A percentile compares a stretch with the other conserved stretches of the same genome.
phyloP scores from a whole-genome alignment of 1,139 yeast species.

The Hemisphaericaspora xylanilytica region DNA sequence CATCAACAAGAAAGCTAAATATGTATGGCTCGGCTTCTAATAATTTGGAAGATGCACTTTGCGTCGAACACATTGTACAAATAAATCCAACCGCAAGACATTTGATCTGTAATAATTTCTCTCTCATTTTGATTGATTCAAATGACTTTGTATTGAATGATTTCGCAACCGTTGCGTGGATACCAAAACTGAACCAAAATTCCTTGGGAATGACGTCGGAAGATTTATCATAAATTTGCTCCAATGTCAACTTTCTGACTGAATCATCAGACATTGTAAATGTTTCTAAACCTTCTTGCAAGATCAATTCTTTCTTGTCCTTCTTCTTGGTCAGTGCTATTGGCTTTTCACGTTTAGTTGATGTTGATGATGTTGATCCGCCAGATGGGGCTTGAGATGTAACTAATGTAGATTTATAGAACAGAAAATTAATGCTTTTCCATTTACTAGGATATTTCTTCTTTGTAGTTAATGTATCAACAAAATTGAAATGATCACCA shows the following conservation, averaged over 20 bases:
- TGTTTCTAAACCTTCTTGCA: constrained; percentile 44
- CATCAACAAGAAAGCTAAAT: constrained; percentile 66
- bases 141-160: constrained; percentile 61
- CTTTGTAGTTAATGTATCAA: constrained; percentile 50
- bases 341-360: constrained; percentile 7
- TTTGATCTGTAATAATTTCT: constrained; percentile 60
- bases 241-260: constrained; percentile 49
- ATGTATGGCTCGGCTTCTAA: constrained; percentile 77
- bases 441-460: constrained; percentile 55
- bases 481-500: constrained; percentile 52
- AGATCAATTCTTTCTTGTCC: constrained; percentile 11
- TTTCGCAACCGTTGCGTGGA: constrained; percentile 65
- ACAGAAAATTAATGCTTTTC: constrained; percentile 55
- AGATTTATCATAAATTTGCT: constrained; percentile 66
- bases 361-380: neutral
- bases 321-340: constrained; percentile 10
- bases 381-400: constrained; percentile 1
- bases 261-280: constrained; percentile 49
- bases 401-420: constrained; percentile 34
- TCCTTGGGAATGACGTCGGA: constrained; percentile 57
- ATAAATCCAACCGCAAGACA: constrained; percentile 62
- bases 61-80: constrained; percentile 49
- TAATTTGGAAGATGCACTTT: constrained; percentile 60
- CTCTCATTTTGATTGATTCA: constrained; percentile 56
- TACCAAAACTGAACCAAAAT: constrained; percentile 61